phyloP scores from a whole-genome alignment of 23 red algal genomes.

The Chondrus crispus region DNA sequence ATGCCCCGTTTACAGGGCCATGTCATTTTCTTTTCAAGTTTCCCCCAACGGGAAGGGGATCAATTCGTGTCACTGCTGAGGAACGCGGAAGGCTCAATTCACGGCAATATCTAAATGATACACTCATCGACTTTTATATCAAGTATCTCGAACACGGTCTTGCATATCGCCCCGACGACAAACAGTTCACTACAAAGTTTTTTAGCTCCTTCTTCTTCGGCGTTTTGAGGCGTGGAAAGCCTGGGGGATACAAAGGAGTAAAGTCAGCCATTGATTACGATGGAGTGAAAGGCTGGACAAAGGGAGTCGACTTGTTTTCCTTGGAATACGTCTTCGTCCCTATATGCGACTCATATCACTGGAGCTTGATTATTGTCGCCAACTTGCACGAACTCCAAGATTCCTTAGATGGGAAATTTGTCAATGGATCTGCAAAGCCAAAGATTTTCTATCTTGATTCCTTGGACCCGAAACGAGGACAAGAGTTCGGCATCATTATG shows the following conservation, averaged over 20 bases:
- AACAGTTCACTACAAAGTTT: constrained; percentile 29
- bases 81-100: constrained; percentile 62
- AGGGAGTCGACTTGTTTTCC: constrained; percentile 66
- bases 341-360: constrained; percentile 84
- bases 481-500: constrained; percentile 23
- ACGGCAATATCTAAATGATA: constrained; percentile 77
- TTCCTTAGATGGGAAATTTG: not conserved
- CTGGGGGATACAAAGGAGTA: not conserved
- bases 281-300: constrained; percentile 77
- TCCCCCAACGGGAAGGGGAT: constrained; percentile 50
- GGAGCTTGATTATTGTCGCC: constrained; percentile 76
- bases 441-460: constrained; percentile 79
- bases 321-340: constrained; percentile 79
- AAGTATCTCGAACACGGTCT: constrained; percentile 52
- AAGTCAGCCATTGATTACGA: constrained; percentile 29
- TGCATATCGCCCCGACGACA: not conserved
- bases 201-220: constrained; percentile 93
- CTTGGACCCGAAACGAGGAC: constrained; percentile 34
- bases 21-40: constrained; percentile 67
- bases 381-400: constrained; percentile 50
- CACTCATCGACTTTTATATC: constrained; percentile 80
- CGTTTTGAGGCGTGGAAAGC: constrained; percentile 30
- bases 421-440: constrained; percentile 8
- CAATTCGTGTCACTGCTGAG: constrained; percentile 60
- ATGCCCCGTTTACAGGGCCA: constrained; percentile 36